These are phyloP conservation scores for Trichoderma oligosporum DNA, from an alignment of 2,329 filamentous ascomycete genomes.

Conservation along the genomic window DNA sequence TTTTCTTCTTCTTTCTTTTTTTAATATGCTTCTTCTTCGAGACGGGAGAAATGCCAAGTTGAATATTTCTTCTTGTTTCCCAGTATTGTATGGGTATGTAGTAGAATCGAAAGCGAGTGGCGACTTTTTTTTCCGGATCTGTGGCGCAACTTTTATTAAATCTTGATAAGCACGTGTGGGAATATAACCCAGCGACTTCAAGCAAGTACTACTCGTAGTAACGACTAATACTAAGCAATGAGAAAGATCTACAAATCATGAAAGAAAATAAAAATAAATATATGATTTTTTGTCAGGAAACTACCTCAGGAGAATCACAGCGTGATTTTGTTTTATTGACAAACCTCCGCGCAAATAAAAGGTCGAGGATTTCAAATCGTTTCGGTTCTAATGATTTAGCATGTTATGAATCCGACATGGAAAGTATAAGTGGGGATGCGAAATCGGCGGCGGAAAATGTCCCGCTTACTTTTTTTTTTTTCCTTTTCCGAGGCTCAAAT, in stretches of 20 bases:
- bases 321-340: neutral
- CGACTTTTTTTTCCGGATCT: neutral
- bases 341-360: constrained; percentile 30
- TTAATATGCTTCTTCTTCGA: too few species aligned
- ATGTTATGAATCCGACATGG: neutral
- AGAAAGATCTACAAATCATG: too few species aligned
- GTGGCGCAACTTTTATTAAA: constrained; percentile 3
- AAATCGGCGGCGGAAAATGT: constrained; percentile 3
- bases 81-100: neutral
- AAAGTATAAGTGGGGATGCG: constrained; percentile 9
- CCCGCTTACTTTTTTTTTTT: neutral
- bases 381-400: neutral
- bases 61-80: neutral
- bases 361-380: constrained; percentile 34
- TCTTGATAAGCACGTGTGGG: constrained; percentile 15
- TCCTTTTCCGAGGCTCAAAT: neutral
- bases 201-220: too few species aligned
- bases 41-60: too few species aligned
- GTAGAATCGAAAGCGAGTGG: neutral
- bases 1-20: too few species aligned
- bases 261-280: neutral
- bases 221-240: neutral
- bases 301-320: too few species aligned
- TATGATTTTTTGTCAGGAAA: neutral
- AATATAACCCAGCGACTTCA: too few species aligned